Base-by-base conservation (phyloP, 495 filamentous ascomycete species). In the Podospora tetraspora region DNA sequence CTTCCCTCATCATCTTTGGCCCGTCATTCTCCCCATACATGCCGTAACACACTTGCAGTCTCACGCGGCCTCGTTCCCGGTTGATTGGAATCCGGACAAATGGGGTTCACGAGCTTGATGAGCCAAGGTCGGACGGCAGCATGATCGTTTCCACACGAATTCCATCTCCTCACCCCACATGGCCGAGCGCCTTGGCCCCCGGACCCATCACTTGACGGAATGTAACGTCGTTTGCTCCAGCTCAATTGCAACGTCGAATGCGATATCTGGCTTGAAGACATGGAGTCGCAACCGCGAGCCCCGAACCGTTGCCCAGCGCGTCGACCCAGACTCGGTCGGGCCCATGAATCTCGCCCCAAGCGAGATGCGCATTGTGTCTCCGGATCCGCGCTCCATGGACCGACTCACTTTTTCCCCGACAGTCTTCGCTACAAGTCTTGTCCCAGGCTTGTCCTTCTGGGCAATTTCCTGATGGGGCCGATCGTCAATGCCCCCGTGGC, bases 391-490 rank as follows among this genome's bases (percentile, higher is more conserved):
- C 43, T 52, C 8, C 43, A 8, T 52, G 6, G 43, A 7, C 43
- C 19, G 43, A 8, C 43, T 3, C 43, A 16, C 43, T 19, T 1
- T 16, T 7, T 52, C n/a, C n/a, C 43, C 43, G 43, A n/a, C 43
- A 1, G 16, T 52, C 43, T 52, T 52, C 25, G 25, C 25, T 25
- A 25, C 25, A 25, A 25, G 25, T 25, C 25, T 25, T 25, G 25
- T 25, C 25, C 25, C 25, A 25, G 37, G 37, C 37, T 52, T 52
- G 43, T 52, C 43, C 19, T n/a, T 52, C 43, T 52, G 61, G 22
- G 32, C 27, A 62, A 62, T 62, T 62, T 62, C 61, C 61, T 29
- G n/a, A 29, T 32, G 61, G 61, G 61, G 61, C 32, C 61, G 29
- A 25, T 32, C 16, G 43, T n/a, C 43, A 52, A 52, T 52, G 43